Conservation (phyloP, 305 asterid species). For the Fraxinus ornus region DNA sequence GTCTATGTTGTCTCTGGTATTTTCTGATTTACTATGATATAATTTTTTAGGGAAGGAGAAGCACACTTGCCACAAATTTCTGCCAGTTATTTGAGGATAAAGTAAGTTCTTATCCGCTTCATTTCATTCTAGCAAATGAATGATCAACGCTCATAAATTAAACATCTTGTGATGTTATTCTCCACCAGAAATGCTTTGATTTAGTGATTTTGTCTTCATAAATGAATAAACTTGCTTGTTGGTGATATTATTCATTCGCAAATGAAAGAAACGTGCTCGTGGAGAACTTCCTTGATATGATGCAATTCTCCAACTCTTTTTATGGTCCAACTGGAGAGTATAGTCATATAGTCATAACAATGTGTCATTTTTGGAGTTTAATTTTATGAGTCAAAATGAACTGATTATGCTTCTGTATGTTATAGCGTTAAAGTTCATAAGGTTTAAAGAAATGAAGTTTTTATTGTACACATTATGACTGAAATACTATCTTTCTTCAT, state of each 20-base stretch:
- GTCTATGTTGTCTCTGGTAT: not conserved
- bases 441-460: not conserved
- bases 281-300: not conserved
- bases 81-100: slow-evolving; percentile 51
- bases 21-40: slow-evolving; percentile 8
- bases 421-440: not conserved
- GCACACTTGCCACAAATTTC: slow-evolving; percentile 50
- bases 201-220: not conserved
- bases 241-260: not conserved
- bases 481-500: slow-evolving; percentile 10
- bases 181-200: not conserved
- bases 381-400: not conserved
- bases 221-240: not conserved
- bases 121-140: not conserved
- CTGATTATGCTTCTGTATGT: slow-evolving; percentile 2
- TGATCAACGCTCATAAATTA: not conserved
- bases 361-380: not conserved
- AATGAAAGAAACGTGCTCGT: not conserved
- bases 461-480: not conserved
- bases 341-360: not conserved
- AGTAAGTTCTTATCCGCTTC: slow-evolving; percentile 30
- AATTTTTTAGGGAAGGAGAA: slow-evolving; percentile 42
- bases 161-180: not conserved
- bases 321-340: slow-evolving; percentile 11
- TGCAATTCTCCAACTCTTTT: not conserved